phyloP scores from a whole-genome alignment of 306 rosid species.

The Geum urbanum region DNA sequence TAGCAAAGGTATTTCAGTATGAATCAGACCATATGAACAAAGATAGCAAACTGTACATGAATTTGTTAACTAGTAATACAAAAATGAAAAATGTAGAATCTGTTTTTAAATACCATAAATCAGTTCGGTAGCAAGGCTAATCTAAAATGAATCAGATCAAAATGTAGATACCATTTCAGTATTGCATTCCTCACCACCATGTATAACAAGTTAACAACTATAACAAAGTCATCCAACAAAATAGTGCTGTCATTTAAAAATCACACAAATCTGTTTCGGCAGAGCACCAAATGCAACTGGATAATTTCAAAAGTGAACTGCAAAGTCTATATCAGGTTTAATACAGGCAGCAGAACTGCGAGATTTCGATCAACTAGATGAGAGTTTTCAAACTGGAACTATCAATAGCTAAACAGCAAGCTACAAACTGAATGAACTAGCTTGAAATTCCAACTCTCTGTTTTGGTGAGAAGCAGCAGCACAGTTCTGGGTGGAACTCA shows the following conservation, averaged over 20 bases:
- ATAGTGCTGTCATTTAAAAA: neutral
- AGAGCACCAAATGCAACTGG: neutral
- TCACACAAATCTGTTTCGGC: neutral
- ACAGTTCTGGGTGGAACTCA: conserved; percentile 28
- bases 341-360: conserved; percentile 13
- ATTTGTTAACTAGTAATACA: too few species aligned
- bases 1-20: too few species aligned
- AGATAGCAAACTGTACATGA: too few species aligned
- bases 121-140: too few species aligned
- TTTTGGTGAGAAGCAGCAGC: conserved; percentile 20
- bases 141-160: too few species aligned
- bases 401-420: conserved; percentile 23
- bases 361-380: conserved; percentile 2
- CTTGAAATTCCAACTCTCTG: conserved; percentile 29
- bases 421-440: conserved; percentile 6
- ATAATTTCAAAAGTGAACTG: neutral
- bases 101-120: too few species aligned
- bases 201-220: neutral
- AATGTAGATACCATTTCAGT: neutral
- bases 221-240: neutral
- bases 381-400: neutral
- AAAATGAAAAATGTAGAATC: too few species aligned
- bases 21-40: too few species aligned
- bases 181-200: neutral
- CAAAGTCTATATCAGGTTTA: conserved; percentile 5